A percentile compares a stretch with the other conserved stretches of the same genome.
Conservation (phyloP, 192 early-diverging fungal genomes). For the Radiomyces spectabilis region DNA sequence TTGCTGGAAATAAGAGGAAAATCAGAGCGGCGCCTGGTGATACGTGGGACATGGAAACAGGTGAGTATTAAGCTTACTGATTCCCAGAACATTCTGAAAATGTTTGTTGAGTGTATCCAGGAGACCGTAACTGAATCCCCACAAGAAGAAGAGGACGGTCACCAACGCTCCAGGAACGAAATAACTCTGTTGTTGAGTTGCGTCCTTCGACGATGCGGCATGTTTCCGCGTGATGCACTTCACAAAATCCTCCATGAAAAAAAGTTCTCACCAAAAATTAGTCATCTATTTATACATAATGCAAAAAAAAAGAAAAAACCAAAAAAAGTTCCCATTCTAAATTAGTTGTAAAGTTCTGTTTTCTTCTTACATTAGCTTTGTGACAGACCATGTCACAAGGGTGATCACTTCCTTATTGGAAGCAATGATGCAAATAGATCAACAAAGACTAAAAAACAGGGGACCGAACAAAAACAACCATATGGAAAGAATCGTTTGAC, state of each 20-base stretch:
- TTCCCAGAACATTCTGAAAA: slow-evolving; percentile 22
- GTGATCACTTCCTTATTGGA: no score
- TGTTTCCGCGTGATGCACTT: background rate
- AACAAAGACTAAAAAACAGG: no score
- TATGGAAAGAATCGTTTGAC: no score
- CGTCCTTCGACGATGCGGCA: background rate
- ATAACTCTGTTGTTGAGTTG: slow-evolving; percentile 10
- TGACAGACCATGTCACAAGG: no score
- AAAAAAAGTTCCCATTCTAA: no score
- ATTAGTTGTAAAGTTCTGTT: no score
- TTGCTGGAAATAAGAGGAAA: slow-evolving; percentile 1
- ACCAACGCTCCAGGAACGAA: slow-evolving; percentile 19
- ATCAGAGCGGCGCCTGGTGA: background rate
- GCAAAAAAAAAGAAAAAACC: no score
- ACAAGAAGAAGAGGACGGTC: slow-evolving; percentile 27
- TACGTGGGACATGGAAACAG: background rate
- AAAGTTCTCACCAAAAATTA: no score
- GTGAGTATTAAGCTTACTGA: slow-evolving; percentile 9
- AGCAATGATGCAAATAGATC: no score
- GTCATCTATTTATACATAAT: no score
- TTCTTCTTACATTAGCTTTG: no score
- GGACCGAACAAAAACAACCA: no score
- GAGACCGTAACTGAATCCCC: slow-evolving; percentile 30
- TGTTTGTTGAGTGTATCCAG: slow-evolving; percentile 29
- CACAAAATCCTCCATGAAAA: background rate